Conservation (phyloP, 805 yeast species). For the Metschnikowia orientalis region DNA sequence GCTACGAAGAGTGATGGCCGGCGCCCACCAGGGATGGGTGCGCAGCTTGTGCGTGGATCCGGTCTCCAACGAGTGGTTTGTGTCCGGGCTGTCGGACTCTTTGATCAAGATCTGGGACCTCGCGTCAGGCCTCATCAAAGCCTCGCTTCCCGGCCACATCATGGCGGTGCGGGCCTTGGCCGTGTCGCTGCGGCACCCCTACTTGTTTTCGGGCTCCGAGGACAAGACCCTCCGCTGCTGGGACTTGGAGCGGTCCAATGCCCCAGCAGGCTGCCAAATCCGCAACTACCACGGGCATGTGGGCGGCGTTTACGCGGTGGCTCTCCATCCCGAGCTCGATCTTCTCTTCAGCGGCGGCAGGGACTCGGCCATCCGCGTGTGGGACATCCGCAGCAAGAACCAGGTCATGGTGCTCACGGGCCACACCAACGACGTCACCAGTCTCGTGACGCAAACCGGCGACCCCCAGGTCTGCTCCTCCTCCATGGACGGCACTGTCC, state of each 20-base stretch:
- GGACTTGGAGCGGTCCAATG: constrained; percentile 86
- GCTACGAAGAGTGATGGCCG: constrained; percentile 62
- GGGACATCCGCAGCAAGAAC: constrained; percentile 85
- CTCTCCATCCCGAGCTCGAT: constrained; percentile 83
- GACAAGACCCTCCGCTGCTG: constrained; percentile 92
- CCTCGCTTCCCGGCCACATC: constrained; percentile 84
- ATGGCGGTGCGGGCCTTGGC: constrained; percentile 81
- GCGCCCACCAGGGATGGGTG: constrained; percentile 93
- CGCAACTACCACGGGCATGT: constrained; percentile 93
- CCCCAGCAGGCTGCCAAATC: constrained; percentile 46
- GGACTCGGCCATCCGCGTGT: constrained; percentile 78
- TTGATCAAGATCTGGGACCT: constrained; percentile 91
- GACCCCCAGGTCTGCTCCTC: constrained; percentile 86
- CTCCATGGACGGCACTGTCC: constrained; percentile 78
- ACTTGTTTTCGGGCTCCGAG: constrained; percentile 87
- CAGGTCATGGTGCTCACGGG: constrained; percentile 78
- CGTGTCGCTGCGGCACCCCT: constrained; percentile 74
- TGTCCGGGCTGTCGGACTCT: constrained; percentile 84
- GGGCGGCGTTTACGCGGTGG: constrained; percentile 81
- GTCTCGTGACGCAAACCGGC: constrained; percentile 57
- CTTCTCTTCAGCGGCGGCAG: constrained; percentile 83
- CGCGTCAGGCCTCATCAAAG: constrained; percentile 60
- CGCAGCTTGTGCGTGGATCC: constrained; percentile 80
- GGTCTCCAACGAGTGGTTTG: constrained; percentile 78
- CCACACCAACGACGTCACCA: constrained; percentile 70